Evolutionary conservation across 257 asterid genomes (phyloP).

Genomic region (Nicotiana paniculata): DNA sequence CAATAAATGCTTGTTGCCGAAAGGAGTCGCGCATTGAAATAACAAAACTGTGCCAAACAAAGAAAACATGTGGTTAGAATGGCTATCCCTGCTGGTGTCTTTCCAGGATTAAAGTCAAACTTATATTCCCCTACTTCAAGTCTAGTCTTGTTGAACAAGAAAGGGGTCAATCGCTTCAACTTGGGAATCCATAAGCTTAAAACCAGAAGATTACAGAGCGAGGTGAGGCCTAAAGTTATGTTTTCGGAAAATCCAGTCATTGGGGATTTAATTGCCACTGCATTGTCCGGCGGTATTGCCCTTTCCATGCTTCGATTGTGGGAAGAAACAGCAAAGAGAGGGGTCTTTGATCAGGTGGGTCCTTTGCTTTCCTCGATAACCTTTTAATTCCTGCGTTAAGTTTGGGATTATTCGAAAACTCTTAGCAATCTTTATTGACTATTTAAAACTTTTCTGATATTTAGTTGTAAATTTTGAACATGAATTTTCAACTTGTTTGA

Average conservation of each 20-base stretch:
- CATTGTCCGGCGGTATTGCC: constrained; percentile 26
- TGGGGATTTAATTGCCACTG: constrained; percentile 31
- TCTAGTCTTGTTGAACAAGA: background rate
- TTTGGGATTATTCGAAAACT: too few species aligned
- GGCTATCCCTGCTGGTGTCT: background rate
- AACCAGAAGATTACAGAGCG: background rate
- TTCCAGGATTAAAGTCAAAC: background rate
- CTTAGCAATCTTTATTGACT: too few species aligned
- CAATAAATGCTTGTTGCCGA: too few species aligned
- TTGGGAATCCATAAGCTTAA: background rate
- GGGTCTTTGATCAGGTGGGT: constrained; percentile 35
- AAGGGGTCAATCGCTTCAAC: background rate
- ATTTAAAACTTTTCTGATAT: background rate
- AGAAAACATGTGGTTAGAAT: background rate
- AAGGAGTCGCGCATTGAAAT: background rate
- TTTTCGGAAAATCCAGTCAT: constrained; percentile 18
- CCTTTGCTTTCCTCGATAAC: background rate
- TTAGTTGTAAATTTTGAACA: background rate
- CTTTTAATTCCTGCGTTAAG: background rate
- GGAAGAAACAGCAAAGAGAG: constrained; percentile 35
- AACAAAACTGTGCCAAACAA: background rate
- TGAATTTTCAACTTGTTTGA: background rate
- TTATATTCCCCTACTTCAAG: background rate
- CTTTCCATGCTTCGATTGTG: constrained; percentile 30
- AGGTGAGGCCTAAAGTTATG: constrained; percentile 19